Evolutionary conservation across 169 alveolate genomes (phyloP).

Genomic region (Sarcocystis neurona): DNA sequence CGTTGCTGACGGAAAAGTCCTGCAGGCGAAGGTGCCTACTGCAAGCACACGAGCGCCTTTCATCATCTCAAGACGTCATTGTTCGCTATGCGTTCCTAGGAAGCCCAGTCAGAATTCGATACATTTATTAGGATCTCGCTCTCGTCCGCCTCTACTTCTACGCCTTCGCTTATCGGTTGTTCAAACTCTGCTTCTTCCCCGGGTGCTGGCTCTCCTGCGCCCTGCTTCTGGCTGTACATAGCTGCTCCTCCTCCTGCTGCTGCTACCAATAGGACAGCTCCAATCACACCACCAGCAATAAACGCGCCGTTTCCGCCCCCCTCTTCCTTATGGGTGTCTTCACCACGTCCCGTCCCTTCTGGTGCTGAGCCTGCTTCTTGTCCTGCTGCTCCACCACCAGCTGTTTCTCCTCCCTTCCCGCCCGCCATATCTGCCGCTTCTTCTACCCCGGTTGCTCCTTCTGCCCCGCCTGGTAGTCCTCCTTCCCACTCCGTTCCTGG

Average conservation of each 20-base stretch:
- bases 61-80: too few species aligned
- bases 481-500: neutral
- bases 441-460: neutral
- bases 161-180: neutral
- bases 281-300: conserved; percentile 21
- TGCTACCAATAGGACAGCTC: neutral
- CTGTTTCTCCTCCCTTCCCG: neutral
- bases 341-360: neutral
- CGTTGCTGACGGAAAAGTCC: too few species aligned
- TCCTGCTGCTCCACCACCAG: neutral
- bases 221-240: too few species aligned
- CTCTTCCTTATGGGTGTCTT: neutral
- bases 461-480: neutral
- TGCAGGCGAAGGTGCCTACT: too few species aligned
- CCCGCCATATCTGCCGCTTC: neutral
- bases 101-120: neutral
- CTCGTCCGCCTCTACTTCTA: neutral
- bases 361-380: neutral
- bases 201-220: neutral
- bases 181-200: neutral
- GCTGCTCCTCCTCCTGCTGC: conserved; percentile 20
- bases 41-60: too few species aligned
- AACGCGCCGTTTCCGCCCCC: neutral
- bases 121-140: conserved; percentile 10
- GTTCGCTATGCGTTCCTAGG: neutral